Evolutionary conservation across 2,329 filamentous ascomycete genomes (phyloP), one percentile per base, ranked within the genome.

Genomic region (Plectosphaerella cucumerina): DNA sequence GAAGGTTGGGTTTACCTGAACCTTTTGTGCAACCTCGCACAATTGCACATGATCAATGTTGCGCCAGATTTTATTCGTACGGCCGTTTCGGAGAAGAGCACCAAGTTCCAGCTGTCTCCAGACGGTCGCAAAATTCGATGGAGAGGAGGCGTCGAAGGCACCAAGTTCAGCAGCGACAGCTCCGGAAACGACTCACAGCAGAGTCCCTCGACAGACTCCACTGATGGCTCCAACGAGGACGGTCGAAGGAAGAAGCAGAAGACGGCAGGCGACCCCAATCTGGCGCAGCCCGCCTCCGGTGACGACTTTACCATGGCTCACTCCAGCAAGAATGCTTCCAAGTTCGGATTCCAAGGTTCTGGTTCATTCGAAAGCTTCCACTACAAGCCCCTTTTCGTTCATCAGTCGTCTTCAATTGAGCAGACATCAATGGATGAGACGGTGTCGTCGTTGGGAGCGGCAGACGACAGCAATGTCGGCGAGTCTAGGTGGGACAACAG

Each of bases 1-100:
- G 84, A 90, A 22, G 88, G 88, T 5, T 94, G 89, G 89, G 83
- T 93, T 1, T 93, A 92, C 59, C 70, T 94, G 6, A 94, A 94
- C 58, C 70, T 95, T 1, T 75, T 95, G 2, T 85, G 86, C 62
- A 91, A 87, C 61, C 80, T 95, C 74, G 90, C 90, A 0, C 90
- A 95, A 67, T 71, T 95, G 17, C 90, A 95, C 60, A 93, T 91
- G 0, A 78, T 94, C 58, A 92, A 90, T 52, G 89, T 95, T 1
- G 91, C 90, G 0, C 78, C 85, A 0, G 83, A 86, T 23, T 93
- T 93, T 59, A 84, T 94, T 37, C 84, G 87, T 52, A 80, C 81
- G 34, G 87, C 90, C 0, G 76, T 95, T 1, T 72, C 75, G 1
- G 82, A 87, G 47, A 80, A 84, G 57, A 93, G 89, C 59, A 78